Conservation (phyloP, 2,329 filamentous ascomycete species). For the Ophiostoma sp. region DNA sequence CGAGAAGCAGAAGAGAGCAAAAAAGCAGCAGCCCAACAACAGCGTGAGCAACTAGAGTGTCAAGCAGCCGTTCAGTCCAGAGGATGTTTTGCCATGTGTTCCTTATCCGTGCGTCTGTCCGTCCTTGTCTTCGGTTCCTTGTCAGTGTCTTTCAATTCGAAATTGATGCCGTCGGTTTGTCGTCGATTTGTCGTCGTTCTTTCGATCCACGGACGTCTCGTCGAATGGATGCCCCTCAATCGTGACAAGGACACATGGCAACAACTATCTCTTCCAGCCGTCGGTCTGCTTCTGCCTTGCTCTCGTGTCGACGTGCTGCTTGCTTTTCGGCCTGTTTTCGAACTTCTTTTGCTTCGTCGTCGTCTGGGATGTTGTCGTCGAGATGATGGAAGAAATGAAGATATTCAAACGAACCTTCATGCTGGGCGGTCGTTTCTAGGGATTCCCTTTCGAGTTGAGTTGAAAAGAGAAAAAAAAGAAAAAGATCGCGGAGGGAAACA, state of each 20-base stretch:
- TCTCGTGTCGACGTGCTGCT: background rate
- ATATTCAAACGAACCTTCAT: slow-evolving; percentile 31
- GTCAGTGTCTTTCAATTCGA: background rate
- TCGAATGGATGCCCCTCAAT: background rate
- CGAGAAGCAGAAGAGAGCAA: background rate
- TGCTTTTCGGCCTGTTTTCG: background rate
- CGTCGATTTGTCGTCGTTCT: background rate
- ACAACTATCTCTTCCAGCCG: background rate
- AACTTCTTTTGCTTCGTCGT: background rate
- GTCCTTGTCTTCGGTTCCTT: background rate
- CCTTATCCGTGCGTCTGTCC: background rate
- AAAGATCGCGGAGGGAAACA: slow-evolving; percentile 25
- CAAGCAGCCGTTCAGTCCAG: background rate
- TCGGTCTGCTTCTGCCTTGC: slow-evolving; percentile 1
- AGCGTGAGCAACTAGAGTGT: background rate
- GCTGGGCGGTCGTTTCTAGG: slow-evolving; percentile 24
- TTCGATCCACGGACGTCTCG: background rate
- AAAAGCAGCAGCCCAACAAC: background rate
- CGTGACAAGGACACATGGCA: background rate
- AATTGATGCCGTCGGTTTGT: background rate
- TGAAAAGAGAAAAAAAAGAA: slow-evolving; percentile 25
- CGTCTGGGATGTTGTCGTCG: background rate
- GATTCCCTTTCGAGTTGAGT: slow-evolving; percentile 19
- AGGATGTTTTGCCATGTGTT: background rate
- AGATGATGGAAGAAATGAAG: background rate